Conservation (phyloP, 2,329 filamentous ascomycete species). For the Spiromastix sp. region DNA sequence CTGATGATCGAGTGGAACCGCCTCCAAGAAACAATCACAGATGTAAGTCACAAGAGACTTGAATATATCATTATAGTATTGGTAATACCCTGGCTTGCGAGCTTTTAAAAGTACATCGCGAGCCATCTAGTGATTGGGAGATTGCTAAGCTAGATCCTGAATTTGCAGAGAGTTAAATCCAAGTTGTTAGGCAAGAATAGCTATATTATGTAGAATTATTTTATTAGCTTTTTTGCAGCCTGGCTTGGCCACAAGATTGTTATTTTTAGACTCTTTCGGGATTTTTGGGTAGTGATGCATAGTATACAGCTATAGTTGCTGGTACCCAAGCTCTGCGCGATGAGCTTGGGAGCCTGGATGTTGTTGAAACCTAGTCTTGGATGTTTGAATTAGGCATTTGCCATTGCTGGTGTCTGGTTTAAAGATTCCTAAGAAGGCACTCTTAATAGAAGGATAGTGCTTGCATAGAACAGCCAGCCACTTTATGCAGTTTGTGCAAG, state of each 20-base stretch:
- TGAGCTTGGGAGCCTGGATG: constrained; percentile 8
- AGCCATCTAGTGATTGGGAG: constrained; percentile 15
- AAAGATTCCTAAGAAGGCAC: constrained; percentile 1
- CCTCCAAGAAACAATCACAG: too few species aligned
- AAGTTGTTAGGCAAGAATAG: constrained; percentile 12
- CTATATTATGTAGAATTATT: too few species aligned
- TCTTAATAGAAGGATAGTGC: constrained; percentile 9
- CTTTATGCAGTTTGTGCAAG: constrained; percentile 19
- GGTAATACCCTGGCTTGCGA: constrained; percentile 12
- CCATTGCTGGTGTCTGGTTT: constrained; percentile 4
- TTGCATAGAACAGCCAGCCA: too few species aligned
- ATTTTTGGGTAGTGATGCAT: too few species aligned
- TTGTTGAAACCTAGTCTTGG: constrained; percentile 16
- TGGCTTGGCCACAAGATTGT: constrained; percentile 8
- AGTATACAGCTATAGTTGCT: constrained; percentile 13
- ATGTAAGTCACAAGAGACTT: constrained; percentile 12
- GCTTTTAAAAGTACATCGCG: constrained; percentile 14
- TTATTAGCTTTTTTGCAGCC: constrained; percentile 11
- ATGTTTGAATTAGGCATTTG: constrained; percentile 17
- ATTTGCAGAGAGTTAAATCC: constrained; percentile 14
- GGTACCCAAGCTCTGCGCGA: constrained; percentile 8
- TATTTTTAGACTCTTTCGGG: constrained; percentile 5
- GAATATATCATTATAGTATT: constrained; percentile 12
- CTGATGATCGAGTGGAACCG: too few species aligned
- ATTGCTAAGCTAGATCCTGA: constrained; percentile 9